Percentiles rank a stretch among this genome's conserved stretches.
These are phyloP conservation scores for Aureobasidium sp. DNA, from an alignment of 2,329 filamentous ascomycete species.

Conservation along the genomic window DNA sequence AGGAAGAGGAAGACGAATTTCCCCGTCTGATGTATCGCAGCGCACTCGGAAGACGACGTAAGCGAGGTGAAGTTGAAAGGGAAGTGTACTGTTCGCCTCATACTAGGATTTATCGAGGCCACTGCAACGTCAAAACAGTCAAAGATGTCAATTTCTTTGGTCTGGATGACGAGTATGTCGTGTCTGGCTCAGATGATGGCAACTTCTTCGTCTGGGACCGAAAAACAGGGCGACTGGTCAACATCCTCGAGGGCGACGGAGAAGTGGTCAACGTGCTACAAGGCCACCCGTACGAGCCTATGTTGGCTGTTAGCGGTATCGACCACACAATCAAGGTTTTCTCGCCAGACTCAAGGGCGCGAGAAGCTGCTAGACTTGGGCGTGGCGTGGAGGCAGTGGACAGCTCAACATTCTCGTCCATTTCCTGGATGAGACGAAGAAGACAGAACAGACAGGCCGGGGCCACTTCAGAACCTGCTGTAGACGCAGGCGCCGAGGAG, in stretches of 20 bases:
- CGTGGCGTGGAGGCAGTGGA: constrained; percentile 47
- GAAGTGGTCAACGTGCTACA: constrained; percentile 64
- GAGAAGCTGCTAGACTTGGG: constrained; percentile 48
- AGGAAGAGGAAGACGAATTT: constrained; percentile 29
- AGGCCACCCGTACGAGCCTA: constrained; percentile 59
- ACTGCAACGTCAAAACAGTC: constrained; percentile 59
- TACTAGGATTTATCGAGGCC: constrained; percentile 50
- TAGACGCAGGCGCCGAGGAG: constrained; percentile 16
- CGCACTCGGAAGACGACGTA: constrained; percentile 38
- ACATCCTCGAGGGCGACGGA: constrained; percentile 57
- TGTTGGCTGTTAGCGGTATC: constrained; percentile 57
- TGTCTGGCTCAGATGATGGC: constrained; percentile 57
- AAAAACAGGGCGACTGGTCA: constrained; percentile 51
- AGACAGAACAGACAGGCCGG: constrained; percentile 3
- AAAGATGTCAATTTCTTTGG: constrained; percentile 64
- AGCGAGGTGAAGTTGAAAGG: constrained; percentile 43
- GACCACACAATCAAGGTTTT: constrained; percentile 63
- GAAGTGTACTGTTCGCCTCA: constrained; percentile 48
- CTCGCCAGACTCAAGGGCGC: constrained; percentile 49
- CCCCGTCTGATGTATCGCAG: constrained; percentile 36
- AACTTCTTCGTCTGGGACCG: constrained; percentile 63
- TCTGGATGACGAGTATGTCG: constrained; percentile 58
- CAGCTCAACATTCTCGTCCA: constrained; percentile 33
- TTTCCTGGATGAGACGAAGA: constrained; percentile 15
- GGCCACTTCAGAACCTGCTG: constrained; percentile 21